These are phyloP conservation scores for Phoma herbarum DNA, from an alignment of 2,329 filamentous ascomycete genomes.

Conservation along the genomic window DNA sequence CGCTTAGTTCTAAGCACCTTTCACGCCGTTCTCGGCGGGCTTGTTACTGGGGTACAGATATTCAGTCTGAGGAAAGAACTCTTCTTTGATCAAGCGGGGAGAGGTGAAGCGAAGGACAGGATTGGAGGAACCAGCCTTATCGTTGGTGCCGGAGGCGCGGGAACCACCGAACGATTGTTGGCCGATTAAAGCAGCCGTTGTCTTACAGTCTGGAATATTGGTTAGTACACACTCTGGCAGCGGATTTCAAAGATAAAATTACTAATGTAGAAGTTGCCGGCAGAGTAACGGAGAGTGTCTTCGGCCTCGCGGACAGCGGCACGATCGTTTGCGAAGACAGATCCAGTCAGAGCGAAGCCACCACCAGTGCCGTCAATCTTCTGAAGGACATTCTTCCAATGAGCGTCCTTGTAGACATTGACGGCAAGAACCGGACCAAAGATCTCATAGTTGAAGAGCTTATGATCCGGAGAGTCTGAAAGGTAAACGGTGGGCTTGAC, in stretches of 20 bases:
- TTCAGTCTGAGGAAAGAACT: slow-evolving; percentile 56
- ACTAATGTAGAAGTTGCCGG: slow-evolving; percentile 83
- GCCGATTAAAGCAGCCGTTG: slow-evolving; percentile 52
- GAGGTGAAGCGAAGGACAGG: slow-evolving; percentile 62
- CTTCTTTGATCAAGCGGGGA: slow-evolving; percentile 63
- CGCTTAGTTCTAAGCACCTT: slow-evolving; percentile 10
- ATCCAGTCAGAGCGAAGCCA: slow-evolving; percentile 76
- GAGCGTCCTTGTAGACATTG: slow-evolving; percentile 78
- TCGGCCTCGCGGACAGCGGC: slow-evolving; percentile 71
- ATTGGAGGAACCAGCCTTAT: slow-evolving; percentile 63
- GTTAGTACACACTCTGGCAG: slow-evolving; percentile 13
- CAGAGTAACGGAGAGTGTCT: slow-evolving; percentile 73
- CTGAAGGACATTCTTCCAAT: slow-evolving; percentile 63
- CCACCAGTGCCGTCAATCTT: slow-evolving; percentile 70
- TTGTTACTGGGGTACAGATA: slow-evolving; percentile 62
- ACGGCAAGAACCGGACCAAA: slow-evolving; percentile 79
- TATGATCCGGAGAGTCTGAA: slow-evolving; percentile 74
- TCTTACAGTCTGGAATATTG: slow-evolving; percentile 34
- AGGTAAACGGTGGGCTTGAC: slow-evolving; percentile 82
- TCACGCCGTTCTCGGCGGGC: slow-evolving; percentile 14
- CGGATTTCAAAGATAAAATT: slow-evolving; percentile 30
- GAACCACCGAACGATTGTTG: slow-evolving; percentile 62
- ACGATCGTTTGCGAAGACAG: slow-evolving; percentile 75
- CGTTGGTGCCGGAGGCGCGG: slow-evolving; percentile 63
- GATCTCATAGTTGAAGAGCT: slow-evolving; percentile 77